phyloP scores from a whole-genome alignment of 768 basidiomycete species.

The Cyathus striatus region DNA sequence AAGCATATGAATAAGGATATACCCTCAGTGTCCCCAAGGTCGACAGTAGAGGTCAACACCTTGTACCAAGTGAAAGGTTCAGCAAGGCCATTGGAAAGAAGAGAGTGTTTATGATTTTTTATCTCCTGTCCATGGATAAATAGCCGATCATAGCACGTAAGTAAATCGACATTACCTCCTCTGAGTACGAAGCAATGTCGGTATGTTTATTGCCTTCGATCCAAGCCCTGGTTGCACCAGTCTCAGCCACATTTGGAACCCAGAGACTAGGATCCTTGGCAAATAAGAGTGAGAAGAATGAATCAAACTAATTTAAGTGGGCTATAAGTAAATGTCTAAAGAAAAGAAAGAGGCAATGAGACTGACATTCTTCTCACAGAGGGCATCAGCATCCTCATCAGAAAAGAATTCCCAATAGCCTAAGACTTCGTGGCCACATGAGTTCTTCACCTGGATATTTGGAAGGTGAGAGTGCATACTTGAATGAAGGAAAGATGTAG shows the following conservation, averaged over 20 bases:
- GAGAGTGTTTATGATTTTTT: slow-evolving; percentile 7
- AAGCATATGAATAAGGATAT: slow-evolving; percentile 1
- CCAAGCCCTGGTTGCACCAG: slow-evolving; percentile 23
- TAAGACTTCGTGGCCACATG: slow-evolving; percentile 20
- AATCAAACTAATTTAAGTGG: slow-evolving; percentile 24
- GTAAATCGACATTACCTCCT: slow-evolving; percentile 13
- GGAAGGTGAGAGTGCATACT: background rate
- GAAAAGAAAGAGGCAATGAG: background rate
- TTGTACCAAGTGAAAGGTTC: slow-evolving; percentile 32
- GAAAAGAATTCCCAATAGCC: slow-evolving; percentile 35
- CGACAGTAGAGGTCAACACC: background rate
- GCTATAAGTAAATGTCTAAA: background rate
- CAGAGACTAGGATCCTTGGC: slow-evolving; percentile 18
- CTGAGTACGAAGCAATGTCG: slow-evolving; percentile 12
- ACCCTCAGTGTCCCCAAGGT: background rate
- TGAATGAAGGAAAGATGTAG: slow-evolving; percentile 2
- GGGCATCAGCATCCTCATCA: slow-evolving; percentile 21
- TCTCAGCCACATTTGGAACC: slow-evolving; percentile 16
- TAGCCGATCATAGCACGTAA: background rate
- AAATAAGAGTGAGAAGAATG: slow-evolving; percentile 27
- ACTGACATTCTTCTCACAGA: slow-evolving; percentile 33
- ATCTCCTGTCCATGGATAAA: slow-evolving; percentile 17
- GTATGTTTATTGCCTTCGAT: slow-evolving; percentile 17
- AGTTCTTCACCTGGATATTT: slow-evolving; percentile 11
- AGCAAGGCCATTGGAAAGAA: slow-evolving; percentile 20